A percentile compares a stretch with the other conserved stretches of the same genome.
These are phyloP conservation scores for Nidularia sp. DNA, from an alignment of 768 basidiomycete genomes.

Conservation along the genomic window DNA sequence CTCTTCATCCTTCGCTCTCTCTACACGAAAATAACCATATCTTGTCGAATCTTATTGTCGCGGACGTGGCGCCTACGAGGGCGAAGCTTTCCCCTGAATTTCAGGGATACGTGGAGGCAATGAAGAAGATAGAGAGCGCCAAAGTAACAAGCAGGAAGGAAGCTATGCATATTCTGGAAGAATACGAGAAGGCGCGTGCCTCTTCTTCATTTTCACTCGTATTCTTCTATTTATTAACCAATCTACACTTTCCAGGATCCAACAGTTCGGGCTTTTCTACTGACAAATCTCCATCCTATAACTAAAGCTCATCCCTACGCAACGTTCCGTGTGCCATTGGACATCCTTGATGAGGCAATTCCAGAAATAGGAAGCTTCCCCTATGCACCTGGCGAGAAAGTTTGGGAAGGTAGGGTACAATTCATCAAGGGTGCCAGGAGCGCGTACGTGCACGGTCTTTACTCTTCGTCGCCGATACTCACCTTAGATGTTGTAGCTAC, in stretches of 20 bases:
- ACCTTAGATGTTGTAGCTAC: constrained; percentile 57
- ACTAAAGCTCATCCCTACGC: constrained; percentile 23
- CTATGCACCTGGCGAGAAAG: constrained; percentile 50
- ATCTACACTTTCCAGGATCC: constrained; percentile 62
- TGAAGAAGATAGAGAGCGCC: constrained; percentile 62
- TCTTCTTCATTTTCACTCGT: background rate
- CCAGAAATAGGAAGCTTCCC: constrained; percentile 72
- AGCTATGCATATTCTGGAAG: constrained; percentile 58
- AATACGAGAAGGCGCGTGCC: constrained; percentile 54
- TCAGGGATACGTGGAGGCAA: constrained; percentile 56
- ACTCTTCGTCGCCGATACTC: background rate
- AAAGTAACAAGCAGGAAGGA: constrained; percentile 54
- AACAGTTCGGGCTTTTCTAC: constrained; percentile 66
- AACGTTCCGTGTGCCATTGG: constrained; percentile 68
- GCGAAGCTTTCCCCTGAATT: constrained; percentile 58
- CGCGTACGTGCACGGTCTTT: constrained; percentile 53
- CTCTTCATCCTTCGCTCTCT: constrained; percentile 40
- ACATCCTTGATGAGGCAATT: constrained; percentile 56
- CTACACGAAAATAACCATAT: constrained; percentile 28
- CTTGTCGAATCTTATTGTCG: constrained; percentile 60
- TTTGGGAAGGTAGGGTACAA: constrained; percentile 52
- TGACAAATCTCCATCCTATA: constrained; percentile 65
- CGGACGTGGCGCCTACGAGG: constrained; percentile 70
- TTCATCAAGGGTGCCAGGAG: constrained; percentile 78
- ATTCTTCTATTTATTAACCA: background rate